Evolutionary conservation across 2,329 filamentous ascomycete genomes (phyloP), one percentile per base, ranked within the genome.

Genomic region (Mycogone perniciosa): DNA sequence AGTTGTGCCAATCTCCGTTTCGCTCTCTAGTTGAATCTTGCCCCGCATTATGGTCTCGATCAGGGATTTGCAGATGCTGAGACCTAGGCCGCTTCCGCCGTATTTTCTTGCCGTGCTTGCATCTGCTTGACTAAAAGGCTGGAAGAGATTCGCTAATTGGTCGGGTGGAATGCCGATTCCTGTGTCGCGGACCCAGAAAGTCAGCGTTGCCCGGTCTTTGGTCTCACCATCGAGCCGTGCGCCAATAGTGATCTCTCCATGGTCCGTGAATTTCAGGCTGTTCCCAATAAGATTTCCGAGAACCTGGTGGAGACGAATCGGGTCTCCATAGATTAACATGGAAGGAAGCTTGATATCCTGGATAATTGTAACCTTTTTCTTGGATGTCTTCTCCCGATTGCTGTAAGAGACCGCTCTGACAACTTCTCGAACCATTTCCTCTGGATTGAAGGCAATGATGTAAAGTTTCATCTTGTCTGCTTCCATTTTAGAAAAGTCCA

Each of bases 401-500:
- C 81, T 84, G 61, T 84, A 85, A 8, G 81, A 84, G 5, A 79
- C 80, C 3, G 83, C 83, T 30, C 82, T 74, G 11, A 86, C 80
- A 8, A 85, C 81, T 61, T 85, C 82, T 4, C 79, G 76, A 35
- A 86, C 76, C 77, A 85, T 83, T 62, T 84, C 81, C 57, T 80
- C 76, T 0, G 82, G 80, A 57, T 83, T 85, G 67, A 85, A 85
- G 6, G 81, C 80, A 49, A 83, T 84, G 53, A 84, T 77, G 63
- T 88, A 88, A 1, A 91, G 79, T 64, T 93, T 89, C 73, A 95
- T 84, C 65, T 89, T 86, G 59, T 91, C 88, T 3, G 87, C 89
- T 65, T 95, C 89, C 72, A 93, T 89, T 67, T 95, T 95, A 30
- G 90, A 96, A 64, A 96, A 95, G 68, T 97, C 92, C 4, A 96